Percentiles rank a stretch among this genome's conserved stretches.
These are phyloP conservation scores for Cynanchum wilfordii DNA, from an alignment of 257 asterid genomes.

Conservation along the genomic window DNA sequence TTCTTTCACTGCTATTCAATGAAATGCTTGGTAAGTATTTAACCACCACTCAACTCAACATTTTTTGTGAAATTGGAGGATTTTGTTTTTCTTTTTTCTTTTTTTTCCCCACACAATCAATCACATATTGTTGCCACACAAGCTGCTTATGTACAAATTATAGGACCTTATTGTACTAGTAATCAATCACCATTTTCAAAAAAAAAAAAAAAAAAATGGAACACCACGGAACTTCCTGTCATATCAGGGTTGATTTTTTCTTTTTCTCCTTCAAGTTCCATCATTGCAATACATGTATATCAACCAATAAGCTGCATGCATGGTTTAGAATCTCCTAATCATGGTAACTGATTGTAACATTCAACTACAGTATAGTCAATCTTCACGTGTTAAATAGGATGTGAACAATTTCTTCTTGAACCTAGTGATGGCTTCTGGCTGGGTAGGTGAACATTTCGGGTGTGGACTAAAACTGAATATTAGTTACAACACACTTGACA, in stretches of 20 bases:
- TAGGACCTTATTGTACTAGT: background rate
- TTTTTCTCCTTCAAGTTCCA: background rate
- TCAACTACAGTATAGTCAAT: background rate
- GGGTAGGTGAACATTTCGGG: constrained; percentile 25
- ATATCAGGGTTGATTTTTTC: background rate
- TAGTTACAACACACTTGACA: no score
- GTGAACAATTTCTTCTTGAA: background rate
- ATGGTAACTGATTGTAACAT: background rate
- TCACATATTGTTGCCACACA: no score
- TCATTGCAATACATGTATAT: background rate
- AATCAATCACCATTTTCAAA: background rate
- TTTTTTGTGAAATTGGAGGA: no score
- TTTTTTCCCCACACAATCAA: no score
- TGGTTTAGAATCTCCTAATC: background rate
- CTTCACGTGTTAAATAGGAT: background rate
- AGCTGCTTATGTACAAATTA: no score
- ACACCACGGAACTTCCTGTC: background rate
- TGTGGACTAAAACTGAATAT: no score
- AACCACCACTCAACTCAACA: no score
- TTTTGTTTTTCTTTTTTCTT: no score
- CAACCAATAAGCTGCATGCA: background rate
- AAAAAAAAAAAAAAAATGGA: background rate
- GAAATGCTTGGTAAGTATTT: no score
- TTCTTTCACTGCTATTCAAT: no score
- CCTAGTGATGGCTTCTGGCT: background rate